A percentile compares a stretch with the other conserved stretches of the same genome.
These are phyloP conservation scores for Ophiostoma himal-ulmi DNA, from an alignment of 2,329 filamentous ascomycete species.

Conservation along the genomic window DNA sequence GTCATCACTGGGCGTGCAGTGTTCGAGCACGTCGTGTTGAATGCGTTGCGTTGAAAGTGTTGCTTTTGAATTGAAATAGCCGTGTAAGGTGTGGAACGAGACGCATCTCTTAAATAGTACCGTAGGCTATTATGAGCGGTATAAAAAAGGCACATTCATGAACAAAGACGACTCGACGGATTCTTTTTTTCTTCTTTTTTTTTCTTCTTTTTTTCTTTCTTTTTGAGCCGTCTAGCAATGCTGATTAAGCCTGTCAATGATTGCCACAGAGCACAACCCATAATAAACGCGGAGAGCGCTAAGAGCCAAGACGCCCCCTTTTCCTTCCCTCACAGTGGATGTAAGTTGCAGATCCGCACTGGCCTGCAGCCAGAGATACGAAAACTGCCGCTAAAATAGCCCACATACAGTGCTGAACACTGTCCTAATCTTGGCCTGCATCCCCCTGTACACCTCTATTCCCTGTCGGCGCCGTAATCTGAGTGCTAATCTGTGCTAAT, in stretches of 20 bases:
- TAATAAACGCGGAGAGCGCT: slow-evolving; percentile 20
- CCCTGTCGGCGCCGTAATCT: neutral
- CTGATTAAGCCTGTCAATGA: neutral
- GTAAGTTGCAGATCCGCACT: neutral
- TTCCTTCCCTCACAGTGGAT: slow-evolving; percentile 13
- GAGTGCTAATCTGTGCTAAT: neutral
- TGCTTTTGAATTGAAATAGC: neutral
- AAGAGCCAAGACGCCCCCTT: slow-evolving; percentile 18
- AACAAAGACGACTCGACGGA: neutral
- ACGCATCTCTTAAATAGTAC: neutral
- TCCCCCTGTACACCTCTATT: slow-evolving; percentile 3
- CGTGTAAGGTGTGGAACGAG: neutral
- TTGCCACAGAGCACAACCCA: neutral
- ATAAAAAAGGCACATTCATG: neutral
- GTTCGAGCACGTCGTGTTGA: neutral
- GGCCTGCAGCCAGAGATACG: neutral
- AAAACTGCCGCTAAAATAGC: neutral
- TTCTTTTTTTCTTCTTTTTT: neutral
- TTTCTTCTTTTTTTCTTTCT: too few relatives aligned
- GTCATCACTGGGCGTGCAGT: neutral
- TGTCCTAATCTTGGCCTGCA: slow-evolving; percentile 18
- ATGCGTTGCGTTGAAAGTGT: neutral
- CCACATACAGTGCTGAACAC: neutral
- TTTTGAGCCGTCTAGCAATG: neutral
- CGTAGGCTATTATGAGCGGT: too few relatives aligned